Conservation (phyloP, 1,139 yeast species). For the Geotrichum europaeum region DNA sequence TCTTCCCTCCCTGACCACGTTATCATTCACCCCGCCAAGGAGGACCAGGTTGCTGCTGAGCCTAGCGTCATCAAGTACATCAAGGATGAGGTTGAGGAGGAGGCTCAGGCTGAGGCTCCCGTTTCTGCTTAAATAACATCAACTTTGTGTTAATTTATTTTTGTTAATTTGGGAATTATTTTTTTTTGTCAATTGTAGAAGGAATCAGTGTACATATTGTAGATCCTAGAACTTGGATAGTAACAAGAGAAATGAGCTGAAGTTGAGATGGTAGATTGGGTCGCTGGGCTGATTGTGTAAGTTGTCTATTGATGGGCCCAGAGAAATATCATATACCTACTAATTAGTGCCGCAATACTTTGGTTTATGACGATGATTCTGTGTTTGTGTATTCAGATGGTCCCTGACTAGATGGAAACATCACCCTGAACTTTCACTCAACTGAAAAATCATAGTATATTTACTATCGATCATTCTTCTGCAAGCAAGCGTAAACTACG, state of each 20-base stretch:
- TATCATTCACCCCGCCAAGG: constrained; percentile 94
- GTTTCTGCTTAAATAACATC: constrained; percentile 16
- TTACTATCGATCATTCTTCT: background rate
- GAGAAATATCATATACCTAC: background rate
- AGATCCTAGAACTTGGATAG: background rate
- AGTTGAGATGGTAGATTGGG: background rate
- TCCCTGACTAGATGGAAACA: background rate
- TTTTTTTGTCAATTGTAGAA: background rate
- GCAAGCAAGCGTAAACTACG: background rate
- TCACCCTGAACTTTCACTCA: background rate
- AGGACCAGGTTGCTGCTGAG: constrained; percentile 80
- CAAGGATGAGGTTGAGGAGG: constrained; percentile 27
- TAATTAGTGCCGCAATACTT: background rate
- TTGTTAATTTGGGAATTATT: background rate
- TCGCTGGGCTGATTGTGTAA: background rate
- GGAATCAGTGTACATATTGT: background rate
- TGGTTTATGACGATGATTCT: background rate
- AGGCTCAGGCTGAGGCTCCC: constrained; percentile 20
- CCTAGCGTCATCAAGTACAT: constrained; percentile 57
- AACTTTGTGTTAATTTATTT: background rate
- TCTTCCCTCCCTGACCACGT: constrained; percentile 92
- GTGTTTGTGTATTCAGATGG: background rate
- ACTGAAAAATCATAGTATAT: background rate
- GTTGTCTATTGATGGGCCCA: background rate
- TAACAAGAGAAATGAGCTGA: background rate